A percentile compares a stretch with the other conserved stretches of the same genome.
Conservation (phyloP, 2,329 filamentous ascomycete genomes). For the Aaosphaeria pasadenensis region DNA sequence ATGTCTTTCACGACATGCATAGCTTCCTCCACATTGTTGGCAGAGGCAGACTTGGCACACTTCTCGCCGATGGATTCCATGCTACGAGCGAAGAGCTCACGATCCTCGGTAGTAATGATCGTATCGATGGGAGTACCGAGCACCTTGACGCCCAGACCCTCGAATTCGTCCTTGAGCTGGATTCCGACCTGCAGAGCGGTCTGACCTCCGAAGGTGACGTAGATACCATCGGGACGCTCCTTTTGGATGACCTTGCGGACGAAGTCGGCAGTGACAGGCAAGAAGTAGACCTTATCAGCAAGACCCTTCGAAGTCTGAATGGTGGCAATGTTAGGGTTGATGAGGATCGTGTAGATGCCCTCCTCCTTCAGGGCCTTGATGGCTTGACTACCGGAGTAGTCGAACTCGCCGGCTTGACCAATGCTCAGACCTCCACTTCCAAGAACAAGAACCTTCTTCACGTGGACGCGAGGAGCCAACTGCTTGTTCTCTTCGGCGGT, state of each 20-base stretch:
- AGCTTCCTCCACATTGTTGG: conserved; percentile 83
- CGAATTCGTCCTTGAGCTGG: conserved; percentile 95
- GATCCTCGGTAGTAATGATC: conserved; percentile 97
- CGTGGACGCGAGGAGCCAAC: conserved; percentile 72
- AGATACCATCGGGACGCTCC: conserved; percentile 93
- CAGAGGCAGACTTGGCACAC: conserved; percentile 94
- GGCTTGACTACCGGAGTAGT: conserved; percentile 96
- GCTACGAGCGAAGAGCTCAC: conserved; percentile 93
- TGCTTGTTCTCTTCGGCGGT: conserved; percentile 74
- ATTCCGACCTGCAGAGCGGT: conserved; percentile 97
- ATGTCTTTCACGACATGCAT: conserved; percentile 85
- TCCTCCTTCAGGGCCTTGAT: conserved; percentile 99
- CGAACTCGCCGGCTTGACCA: conserved; percentile 96
- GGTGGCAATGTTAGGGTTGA: conserved; percentile 98
- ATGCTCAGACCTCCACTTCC: conserved; percentile 95
- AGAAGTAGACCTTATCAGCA: conserved; percentile 98
- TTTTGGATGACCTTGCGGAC: conserved; percentile 96
- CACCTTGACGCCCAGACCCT: conserved; percentile 86
- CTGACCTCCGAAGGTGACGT: conserved; percentile 96
- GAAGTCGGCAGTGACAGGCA: conserved; percentile 94
- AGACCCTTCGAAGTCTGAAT: conserved; percentile 98
- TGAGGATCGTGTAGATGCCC: conserved; percentile 95
- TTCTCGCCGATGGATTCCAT: conserved; percentile 99
- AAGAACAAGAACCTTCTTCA: conserved; percentile 92
- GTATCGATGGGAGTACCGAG: conserved; percentile 96